Percentiles rank a stretch among this genome's conserved stretches.
Evolutionary conservation across 495 filamentous ascomycete species (phyloP).

Genomic region (Aspergillus kassunensis): DNA sequence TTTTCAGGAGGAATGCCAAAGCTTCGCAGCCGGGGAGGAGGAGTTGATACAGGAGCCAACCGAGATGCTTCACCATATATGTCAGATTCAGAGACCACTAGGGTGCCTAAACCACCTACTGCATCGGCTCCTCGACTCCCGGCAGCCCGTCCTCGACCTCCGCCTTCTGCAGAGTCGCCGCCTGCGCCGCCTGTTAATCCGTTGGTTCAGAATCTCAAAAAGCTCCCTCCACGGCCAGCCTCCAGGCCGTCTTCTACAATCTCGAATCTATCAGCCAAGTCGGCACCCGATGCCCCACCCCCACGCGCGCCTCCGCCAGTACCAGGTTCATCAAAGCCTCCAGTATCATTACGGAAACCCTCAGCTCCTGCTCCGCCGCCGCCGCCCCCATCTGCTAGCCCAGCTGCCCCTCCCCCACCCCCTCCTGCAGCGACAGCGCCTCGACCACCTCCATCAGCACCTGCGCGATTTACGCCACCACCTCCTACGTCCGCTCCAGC

Average conservation of each 20-base stretch:
- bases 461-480: constrained; percentile 38
- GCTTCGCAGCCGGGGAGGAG: constrained; percentile 81
- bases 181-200: constrained; percentile 51
- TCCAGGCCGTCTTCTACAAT: constrained; percentile 51
- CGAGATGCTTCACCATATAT: constrained; percentile 66
- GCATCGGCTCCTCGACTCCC: constrained; percentile 62
- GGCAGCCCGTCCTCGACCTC: constrained; percentile 46
- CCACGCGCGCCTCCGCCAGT: constrained; percentile 66
- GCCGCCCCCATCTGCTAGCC: constrained; percentile 38
- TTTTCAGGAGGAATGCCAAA: constrained; percentile 97
- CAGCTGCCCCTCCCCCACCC: constrained; percentile 47
- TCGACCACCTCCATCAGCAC: constrained; percentile 33
- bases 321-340: constrained; percentile 49
- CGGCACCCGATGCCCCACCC: constrained; percentile 48
- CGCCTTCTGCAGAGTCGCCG: constrained; percentile 51
- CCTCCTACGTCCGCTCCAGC: constrained; percentile 41
- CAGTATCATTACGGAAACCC: constrained; percentile 40
- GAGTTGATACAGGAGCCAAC: constrained; percentile 83
- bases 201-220: constrained; percentile 57
- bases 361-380: constrained; percentile 40
- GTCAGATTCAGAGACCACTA: constrained; percentile 70
- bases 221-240: constrained; percentile 47
- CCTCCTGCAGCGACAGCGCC: constrained; percentile 43
- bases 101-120: constrained; percentile 55
- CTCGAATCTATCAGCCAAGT: constrained; percentile 45